phyloP scores from a whole-genome alignment of 2,329 filamentous ascomycete genomes.

The Bipolaris sorokiniana region DNA sequence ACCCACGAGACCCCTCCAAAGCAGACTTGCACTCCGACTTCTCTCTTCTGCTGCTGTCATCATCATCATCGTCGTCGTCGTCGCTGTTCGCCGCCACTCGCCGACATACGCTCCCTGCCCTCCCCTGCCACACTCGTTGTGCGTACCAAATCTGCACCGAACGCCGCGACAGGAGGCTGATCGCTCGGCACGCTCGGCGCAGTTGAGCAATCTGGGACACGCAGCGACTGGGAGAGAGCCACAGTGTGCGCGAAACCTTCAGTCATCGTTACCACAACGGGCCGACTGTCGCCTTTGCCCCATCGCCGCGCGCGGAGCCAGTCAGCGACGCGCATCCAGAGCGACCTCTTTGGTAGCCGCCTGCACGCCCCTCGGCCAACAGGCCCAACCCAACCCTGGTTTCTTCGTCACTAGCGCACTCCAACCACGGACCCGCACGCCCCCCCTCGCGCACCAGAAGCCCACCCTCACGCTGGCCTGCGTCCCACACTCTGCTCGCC shows the following conservation, averaged over 20 bases:
- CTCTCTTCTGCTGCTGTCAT: no score
- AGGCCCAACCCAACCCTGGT: slow-evolving; percentile 25
- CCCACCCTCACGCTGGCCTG: slow-evolving; percentile 20
- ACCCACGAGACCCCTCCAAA: no score
- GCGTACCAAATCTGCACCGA: slow-evolving; percentile 22
- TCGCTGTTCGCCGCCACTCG: no score
- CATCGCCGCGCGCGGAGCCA: slow-evolving; percentile 18
- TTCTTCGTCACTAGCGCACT: slow-evolving; percentile 19
- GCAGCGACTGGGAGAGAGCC: slow-evolving; percentile 35
- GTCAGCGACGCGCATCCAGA: slow-evolving; percentile 22
- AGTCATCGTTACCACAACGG: slow-evolving; percentile 39
- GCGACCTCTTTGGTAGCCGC: slow-evolving; percentile 24
- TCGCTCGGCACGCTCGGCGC: slow-evolving; percentile 46
- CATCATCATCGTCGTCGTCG: no score
- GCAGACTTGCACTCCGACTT: no score
- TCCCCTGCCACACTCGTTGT: not conserved
- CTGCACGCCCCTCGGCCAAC: slow-evolving; percentile 30
- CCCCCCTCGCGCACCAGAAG: slow-evolving; percentile 22
- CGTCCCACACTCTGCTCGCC: slow-evolving; percentile 31
- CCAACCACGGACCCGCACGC: slow-evolving; percentile 28
- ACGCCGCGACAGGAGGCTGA: slow-evolving; percentile 43
- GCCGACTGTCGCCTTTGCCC: slow-evolving; percentile 35
- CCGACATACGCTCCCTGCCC: not conserved
- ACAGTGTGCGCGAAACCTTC: slow-evolving; percentile 28
- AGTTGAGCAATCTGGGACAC: slow-evolving; percentile 33